Evolutionary conservation across 306 rosid genomes (phyloP), one percentile per base, ranked within the genome.

Genomic region (Ormosia semicastrata): DNA sequence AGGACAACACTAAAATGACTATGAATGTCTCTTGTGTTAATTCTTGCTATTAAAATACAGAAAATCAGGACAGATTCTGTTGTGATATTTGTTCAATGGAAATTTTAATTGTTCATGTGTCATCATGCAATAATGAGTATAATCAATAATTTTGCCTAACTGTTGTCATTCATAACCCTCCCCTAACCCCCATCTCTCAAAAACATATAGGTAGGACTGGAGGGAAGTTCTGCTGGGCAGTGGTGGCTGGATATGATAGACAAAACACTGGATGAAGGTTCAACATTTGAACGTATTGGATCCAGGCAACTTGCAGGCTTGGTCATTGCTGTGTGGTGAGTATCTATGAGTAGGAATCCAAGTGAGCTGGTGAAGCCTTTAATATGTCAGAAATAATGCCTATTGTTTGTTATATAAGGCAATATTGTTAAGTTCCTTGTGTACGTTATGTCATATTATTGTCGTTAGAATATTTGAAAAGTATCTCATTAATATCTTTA

Each of bases 241-340:
- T 95, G 94, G 99, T 95, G 99, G 99, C 86, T 95, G 88, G 98
- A 93, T 80, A 88, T 95, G 97, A 95, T 95, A 78, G 99, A 89
- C 77, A 93, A 89, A 89, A 93, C 90, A 49, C 81, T 95, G 88
- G 99, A 87, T 86, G 94, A 90, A 89, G 97, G 96, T 83, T 89
- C 93, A 82, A 85, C 92, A 47, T 95, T 95, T 90, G 92, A 93
- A 76, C 96, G 97, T 68, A 89, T 90, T 85, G 99, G 99, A 79
- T 93, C 99, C 78, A 91, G 99, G 86, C 99, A 95, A 83, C 93
- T 95, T 89, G 99, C 99, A 63, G 99, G 99, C 88, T 91, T 95
- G 93, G 92, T 95, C 75, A 90, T 95, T 77, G 97, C 93, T 71
- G 91, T 85, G 40, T 95, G 99, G 99, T 95, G 83, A 88, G 97